phyloP scores from a whole-genome alignment of 768 basidiomycete genomes.

The Lactarius tabidus region DNA sequence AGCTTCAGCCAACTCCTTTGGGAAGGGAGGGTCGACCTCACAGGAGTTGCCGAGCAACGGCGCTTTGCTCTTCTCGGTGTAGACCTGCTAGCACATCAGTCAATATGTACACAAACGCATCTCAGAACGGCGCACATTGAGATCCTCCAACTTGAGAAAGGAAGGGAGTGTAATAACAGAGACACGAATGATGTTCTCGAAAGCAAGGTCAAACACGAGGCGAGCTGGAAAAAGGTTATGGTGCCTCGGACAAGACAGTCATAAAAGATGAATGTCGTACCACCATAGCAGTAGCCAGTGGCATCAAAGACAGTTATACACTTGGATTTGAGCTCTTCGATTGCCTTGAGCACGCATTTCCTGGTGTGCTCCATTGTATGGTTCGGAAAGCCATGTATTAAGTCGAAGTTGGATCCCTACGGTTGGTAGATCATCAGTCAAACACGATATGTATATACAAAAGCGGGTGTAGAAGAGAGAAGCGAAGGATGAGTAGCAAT shows the following conservation, averaged over 20 bases:
- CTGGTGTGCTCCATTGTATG: slow-evolving; percentile 26
- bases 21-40: slow-evolving; percentile 35
- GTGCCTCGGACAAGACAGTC: not conserved
- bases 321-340: slow-evolving; percentile 31
- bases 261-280: slow-evolving; percentile 6
- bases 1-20: slow-evolving; percentile 31
- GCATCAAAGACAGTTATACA: slow-evolving; percentile 32
- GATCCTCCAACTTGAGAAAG: slow-evolving; percentile 36
- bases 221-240: slow-evolving; percentile 7
- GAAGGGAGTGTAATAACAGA: slow-evolving; percentile 47
- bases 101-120: not conserved
- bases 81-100: slow-evolving; percentile 29
- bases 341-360: slow-evolving; percentile 27
- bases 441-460: not conserved
- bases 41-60: slow-evolving; percentile 44
- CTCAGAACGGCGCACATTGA: slow-evolving; percentile 32
- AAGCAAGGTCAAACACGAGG: slow-evolving; percentile 36
- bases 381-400: slow-evolving; percentile 1
- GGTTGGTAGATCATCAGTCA: not conserved
- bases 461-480: not conserved
- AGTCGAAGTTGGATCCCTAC: slow-evolving; percentile 15
- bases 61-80: slow-evolving; percentile 33
- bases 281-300: slow-evolving; percentile 32
- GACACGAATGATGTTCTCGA: slow-evolving; percentile 38
- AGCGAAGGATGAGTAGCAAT: not conserved